phyloP scores from a whole-genome alignment of 2,329 filamentous ascomycete genomes.

The Penicillium sp. region DNA sequence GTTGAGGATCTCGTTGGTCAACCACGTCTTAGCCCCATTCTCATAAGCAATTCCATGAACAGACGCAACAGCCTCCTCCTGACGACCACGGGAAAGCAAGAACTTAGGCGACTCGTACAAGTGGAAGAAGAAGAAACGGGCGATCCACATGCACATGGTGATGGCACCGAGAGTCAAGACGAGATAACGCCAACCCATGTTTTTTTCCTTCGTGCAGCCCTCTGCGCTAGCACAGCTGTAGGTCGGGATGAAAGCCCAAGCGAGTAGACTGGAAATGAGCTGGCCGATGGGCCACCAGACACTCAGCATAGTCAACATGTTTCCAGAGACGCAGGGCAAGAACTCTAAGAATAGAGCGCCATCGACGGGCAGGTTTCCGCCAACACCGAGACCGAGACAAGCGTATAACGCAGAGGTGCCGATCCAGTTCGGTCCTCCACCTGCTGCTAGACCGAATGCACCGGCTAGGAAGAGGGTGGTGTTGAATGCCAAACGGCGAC shows the following conservation, averaged over 20 bases:
- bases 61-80: conserved; percentile 75
- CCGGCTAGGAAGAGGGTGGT: conserved; percentile 72
- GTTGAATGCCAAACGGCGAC: conserved; percentile 80
- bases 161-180: conserved; percentile 68
- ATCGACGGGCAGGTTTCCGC: conserved; percentile 76
- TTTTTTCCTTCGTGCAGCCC: conserved; percentile 53
- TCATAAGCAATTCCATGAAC: conserved; percentile 74
- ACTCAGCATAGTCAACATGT: conserved; percentile 73
- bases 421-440: conserved; percentile 68
- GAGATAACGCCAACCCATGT: conserved; percentile 75
- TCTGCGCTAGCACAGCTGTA: conserved; percentile 53
- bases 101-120: conserved; percentile 86
- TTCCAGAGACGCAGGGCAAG: conserved; percentile 68
- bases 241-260: conserved; percentile 71
- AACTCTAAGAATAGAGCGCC: conserved; percentile 82
- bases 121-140: conserved; percentile 77
- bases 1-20: conserved; percentile 68
- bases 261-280: conserved; percentile 49
- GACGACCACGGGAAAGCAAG: conserved; percentile 70
- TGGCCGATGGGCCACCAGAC: conserved; percentile 86
- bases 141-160: conserved; percentile 74
- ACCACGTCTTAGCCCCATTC: conserved; percentile 68
- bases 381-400: conserved; percentile 65
- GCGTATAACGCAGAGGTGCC: conserved; percentile 61
- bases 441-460: conserved; percentile 70